Evolutionary conservation across 2,329 filamentous ascomycete genomes (phyloP).

Genomic region (Cladosporium cucumerinum): DNA sequence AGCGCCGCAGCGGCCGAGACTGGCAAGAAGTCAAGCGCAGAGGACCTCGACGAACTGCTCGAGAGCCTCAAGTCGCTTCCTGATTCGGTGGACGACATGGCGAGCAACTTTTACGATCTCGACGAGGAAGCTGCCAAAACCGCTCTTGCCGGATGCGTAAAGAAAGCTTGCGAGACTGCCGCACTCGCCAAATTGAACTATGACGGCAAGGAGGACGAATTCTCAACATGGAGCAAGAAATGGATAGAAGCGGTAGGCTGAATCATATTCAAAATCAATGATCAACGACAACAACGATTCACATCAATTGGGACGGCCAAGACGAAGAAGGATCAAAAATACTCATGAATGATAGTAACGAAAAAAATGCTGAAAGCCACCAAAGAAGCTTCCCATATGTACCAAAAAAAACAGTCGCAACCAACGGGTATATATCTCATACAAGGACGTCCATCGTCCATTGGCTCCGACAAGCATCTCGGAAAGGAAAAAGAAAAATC

Average conservation of each 20-base stretch:
- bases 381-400: background rate
- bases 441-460: background rate
- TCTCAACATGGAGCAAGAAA: constrained; percentile 69
- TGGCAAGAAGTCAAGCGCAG: constrained; percentile 21
- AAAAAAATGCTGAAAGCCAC: background rate
- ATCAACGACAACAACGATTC: background rate
- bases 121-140: constrained; percentile 58
- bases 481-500: background rate
- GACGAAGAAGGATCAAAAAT: background rate
- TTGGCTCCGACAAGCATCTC: background rate
- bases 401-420: background rate
- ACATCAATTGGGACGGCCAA: background rate
- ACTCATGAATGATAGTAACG: constrained; percentile 13
- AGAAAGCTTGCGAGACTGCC: constrained; percentile 56
- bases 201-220: constrained; percentile 68
- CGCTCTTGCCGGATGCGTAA: constrained; percentile 58
- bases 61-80: constrained; percentile 58
- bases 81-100: constrained; percentile 66
- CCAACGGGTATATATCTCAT: background rate
- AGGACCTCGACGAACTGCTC: constrained; percentile 54
- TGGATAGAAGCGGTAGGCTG: constrained; percentile 43
- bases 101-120: constrained; percentile 68
- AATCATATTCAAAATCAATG: constrained; percentile 6
- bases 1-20: constrained; percentile 18
- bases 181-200: constrained; percentile 59